Evolutionary conservation across 1,139 yeast genomes (phyloP).

Genomic region (Scheffersomyces cryptocercus): DNA sequence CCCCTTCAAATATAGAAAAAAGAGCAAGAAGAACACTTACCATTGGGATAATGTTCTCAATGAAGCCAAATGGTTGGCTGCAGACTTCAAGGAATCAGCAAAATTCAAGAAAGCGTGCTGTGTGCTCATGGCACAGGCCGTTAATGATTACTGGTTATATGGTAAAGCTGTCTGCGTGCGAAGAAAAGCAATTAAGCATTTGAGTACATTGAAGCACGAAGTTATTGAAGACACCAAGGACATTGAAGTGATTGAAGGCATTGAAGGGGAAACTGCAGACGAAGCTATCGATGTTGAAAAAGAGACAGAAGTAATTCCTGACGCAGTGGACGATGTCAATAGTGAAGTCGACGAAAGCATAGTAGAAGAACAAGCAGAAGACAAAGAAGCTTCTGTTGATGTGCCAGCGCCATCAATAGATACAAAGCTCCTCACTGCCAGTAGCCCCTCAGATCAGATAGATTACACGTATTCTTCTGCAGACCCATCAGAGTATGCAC

Average conservation of each 20-base stretch:
- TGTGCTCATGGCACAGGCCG: slow-evolving; percentile 66
- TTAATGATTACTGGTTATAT: slow-evolving; percentile 73
- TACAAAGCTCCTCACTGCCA: slow-evolving; percentile 5
- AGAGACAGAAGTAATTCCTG: slow-evolving; percentile 3
- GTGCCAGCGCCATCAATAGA: slow-evolving; percentile 6
- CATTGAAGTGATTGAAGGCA: background rate
- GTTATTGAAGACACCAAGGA: slow-evolving; percentile 6
- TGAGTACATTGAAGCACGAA: slow-evolving; percentile 9
- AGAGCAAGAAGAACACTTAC: slow-evolving; percentile 35
- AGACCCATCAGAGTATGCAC: background rate
- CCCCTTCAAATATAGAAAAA: slow-evolving; percentile 52
- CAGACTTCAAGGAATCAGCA: slow-evolving; percentile 71
- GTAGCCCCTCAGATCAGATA: slow-evolving; percentile 3
- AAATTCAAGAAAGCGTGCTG: slow-evolving; percentile 73
- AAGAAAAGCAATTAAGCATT: slow-evolving; percentile 33
- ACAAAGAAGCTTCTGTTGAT: background rate
- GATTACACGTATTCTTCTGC: background rate
- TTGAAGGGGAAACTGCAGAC: slow-evolving; percentile 7
- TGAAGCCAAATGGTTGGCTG: slow-evolving; percentile 85
- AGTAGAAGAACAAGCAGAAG: slow-evolving; percentile 7
- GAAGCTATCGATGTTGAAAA: slow-evolving; percentile 7
- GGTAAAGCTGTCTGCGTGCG: slow-evolving; percentile 72
- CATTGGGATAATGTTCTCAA: slow-evolving; percentile 77
- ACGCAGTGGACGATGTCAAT: slow-evolving; percentile 8
- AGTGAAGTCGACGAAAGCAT: slow-evolving; percentile 2